Percentiles rank a stretch among this genome's conserved stretches.
Evolutionary conservation across 176 grass and related monocot genomes (phyloP).

Genomic region (Chloris gayana): DNA sequence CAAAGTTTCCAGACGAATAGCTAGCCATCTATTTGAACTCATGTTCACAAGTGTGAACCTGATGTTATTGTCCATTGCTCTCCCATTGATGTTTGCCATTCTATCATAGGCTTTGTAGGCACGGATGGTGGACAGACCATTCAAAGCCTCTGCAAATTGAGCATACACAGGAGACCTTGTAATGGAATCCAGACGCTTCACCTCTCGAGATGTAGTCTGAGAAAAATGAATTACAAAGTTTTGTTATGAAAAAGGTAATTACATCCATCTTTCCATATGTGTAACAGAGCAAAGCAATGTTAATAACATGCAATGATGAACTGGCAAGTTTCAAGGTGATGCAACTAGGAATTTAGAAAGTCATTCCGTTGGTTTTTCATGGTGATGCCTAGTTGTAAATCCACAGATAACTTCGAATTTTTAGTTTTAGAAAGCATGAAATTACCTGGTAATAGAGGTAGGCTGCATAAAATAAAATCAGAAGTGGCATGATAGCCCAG

Average conservation of each 20-base stretch:
- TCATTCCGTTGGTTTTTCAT: not conserved
- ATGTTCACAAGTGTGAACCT: conserved; percentile 96
- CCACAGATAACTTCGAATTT: conserved; percentile 13
- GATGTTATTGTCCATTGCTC: conserved; percentile 98
- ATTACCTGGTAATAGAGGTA: conserved; percentile 99
- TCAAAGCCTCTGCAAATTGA: conserved; percentile 94
- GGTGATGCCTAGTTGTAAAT: conserved; percentile 14
- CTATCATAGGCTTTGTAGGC: conserved; percentile 98
- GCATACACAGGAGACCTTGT: conserved; percentile 97
- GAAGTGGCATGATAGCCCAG: conserved; percentile 96
- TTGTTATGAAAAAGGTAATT: conserved; percentile 36
- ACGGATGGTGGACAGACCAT: conserved; percentile 94
- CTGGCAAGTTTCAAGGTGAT: not conserved
- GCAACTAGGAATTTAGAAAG: not conserved
- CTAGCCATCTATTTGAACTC: conserved; percentile 92
- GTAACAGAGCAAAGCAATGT: not conserved
- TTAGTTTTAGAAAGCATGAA: conserved; percentile 12
- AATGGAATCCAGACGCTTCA: conserved; percentile 96
- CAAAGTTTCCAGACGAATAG: conserved; percentile 95
- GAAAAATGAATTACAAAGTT: conserved; percentile 43
- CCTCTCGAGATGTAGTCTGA: conserved; percentile 87
- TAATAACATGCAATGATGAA: conserved; percentile 1
- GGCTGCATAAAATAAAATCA: conserved; percentile 92
- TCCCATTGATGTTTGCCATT: conserved; percentile 90
- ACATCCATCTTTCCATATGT: not conserved